Evolutionary conservation across 2,329 filamentous ascomycete genomes (phyloP), one percentile per base, ranked within the genome.

Genomic region (Aureobasidium musti): DNA sequence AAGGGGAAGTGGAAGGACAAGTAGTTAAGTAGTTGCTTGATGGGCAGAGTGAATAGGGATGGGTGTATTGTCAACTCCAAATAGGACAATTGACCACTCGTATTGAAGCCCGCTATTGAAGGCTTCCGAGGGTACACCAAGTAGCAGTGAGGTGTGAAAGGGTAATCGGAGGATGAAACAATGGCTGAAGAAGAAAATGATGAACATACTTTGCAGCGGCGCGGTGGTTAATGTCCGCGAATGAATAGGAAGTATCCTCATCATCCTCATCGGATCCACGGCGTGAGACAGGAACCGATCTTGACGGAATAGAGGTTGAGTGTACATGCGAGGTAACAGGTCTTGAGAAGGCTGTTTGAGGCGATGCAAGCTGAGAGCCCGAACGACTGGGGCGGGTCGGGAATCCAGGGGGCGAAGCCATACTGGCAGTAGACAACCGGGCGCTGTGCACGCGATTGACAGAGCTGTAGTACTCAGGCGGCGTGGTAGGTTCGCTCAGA

Each of bases 401-500:
- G 70, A 79, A 74, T 53, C 90, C 90, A 5, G 90, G 90, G 50
- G 92, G 90, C 41, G 92, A 94, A 52, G 90, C 89, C 74, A 97
- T 83, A 80, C 91, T 95, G 43, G 92, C 93, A 68, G 91, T 90
- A 64, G 94, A 96, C 81, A 96, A 94, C 69, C 93, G 87, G 76
- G 93, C 93, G 50, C 92, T 91, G 92, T 87, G 65, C 88, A 66
- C 90, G 88, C 70, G 72, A 5, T 54, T 63, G 35, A 67, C 33
- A 6, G 64, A 59, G 69, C 86, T 87, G 70, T 96, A 89, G 77
- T 95, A 94, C 77, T 98, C 95, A 37, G 95, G 95, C 26, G 95
- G 95, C 26, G 95, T 99, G 1, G 95, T 97, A 19, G 95, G 95
- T 79, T 98, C 94, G 72, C 91, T 97, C 76, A 96, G 91, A 73